Evolutionary conservation across 2,329 filamentous ascomycete species (phyloP).

Genomic region (Curvularia eragrostidis): DNA sequence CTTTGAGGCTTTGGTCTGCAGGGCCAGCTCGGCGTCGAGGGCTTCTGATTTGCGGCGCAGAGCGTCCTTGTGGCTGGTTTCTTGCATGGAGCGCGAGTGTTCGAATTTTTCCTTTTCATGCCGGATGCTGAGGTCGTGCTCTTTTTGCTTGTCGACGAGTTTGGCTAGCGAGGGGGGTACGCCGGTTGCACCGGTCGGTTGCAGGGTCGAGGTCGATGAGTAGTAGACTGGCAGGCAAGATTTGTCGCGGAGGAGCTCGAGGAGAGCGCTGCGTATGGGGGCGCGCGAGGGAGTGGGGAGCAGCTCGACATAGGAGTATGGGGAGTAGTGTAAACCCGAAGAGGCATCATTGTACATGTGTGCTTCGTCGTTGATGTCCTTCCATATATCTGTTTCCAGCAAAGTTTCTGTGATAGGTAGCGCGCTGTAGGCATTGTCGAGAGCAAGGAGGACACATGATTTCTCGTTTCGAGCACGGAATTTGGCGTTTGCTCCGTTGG

Average conservation of each 20-base stretch:
- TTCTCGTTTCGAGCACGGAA: conserved; percentile 63
- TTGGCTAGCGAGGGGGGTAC: conserved; percentile 36
- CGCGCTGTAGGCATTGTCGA: conserved; percentile 63
- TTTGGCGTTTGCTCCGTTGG: conserved; percentile 63
- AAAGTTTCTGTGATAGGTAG: conserved; percentile 64
- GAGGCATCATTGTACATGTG: conserved; percentile 49
- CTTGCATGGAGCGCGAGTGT: conserved; percentile 37
- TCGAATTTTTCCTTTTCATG: conserved; percentile 39
- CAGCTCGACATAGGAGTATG: conserved; percentile 65
- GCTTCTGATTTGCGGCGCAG: conserved; percentile 39
- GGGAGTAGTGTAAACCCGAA: conserved; percentile 65
- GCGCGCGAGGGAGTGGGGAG: conserved; percentile 31
- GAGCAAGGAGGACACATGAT: conserved; percentile 65
- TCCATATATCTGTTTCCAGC: conserved; percentile 70
- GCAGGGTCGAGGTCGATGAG: conserved; percentile 44
- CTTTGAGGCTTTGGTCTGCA: conserved; percentile 25
- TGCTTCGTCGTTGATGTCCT: conserved; percentile 67
- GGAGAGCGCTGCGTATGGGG: conserved; percentile 26
- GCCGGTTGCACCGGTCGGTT: conserved; percentile 47
- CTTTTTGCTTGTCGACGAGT: conserved; percentile 42
- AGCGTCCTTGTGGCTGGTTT: conserved; percentile 36
- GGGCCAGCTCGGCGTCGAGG: conserved; percentile 34
- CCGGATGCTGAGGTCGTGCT: conserved; percentile 38
- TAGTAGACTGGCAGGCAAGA: conserved; percentile 44
- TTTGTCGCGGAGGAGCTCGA: conserved; percentile 44